A percentile compares a stretch with the other conserved stretches of the same genome.
Evolutionary conservation across 2,329 filamentous ascomycete species (phyloP).

Genomic region (Pleurostoma richardsiae): DNA sequence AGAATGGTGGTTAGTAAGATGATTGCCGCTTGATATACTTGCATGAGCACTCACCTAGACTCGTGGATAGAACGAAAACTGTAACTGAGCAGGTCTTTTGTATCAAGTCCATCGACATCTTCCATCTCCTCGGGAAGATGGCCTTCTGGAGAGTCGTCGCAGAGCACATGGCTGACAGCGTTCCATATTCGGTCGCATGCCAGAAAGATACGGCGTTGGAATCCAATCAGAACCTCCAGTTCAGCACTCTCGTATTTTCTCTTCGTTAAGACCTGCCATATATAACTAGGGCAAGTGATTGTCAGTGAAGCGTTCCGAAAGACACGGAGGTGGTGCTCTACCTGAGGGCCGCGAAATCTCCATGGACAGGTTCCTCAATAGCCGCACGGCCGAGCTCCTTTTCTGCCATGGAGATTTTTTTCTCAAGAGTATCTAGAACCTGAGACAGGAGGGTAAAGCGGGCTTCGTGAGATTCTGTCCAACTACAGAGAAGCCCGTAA

Average conservation of each 20-base stretch:
- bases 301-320: constrained; percentile 17
- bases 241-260: constrained; percentile 30
- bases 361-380: constrained; percentile 62
- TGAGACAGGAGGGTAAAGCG: constrained; percentile 47
- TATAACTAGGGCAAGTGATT: constrained; percentile 22
- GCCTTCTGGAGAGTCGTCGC: constrained; percentile 91
- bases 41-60: constrained; percentile 32
- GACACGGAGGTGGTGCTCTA: constrained; percentile 20
- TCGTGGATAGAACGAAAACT: constrained; percentile 95
- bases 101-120: constrained; percentile 65
- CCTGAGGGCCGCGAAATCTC: constrained; percentile 63
- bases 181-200: constrained; percentile 70
- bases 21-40: too few species aligned
- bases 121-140: constrained; percentile 74
- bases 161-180: constrained; percentile 71
- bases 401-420: constrained; percentile 59
- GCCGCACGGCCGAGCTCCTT: constrained; percentile 63
- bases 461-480: constrained; percentile 37
- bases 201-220: constrained; percentile 52
- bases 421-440: constrained; percentile 58
- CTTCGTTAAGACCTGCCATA: constrained; percentile 46
- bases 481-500: constrained; percentile 63
- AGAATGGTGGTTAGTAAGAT: constrained; percentile 11
- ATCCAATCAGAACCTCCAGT: constrained; percentile 23
- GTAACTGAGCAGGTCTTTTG: constrained; percentile 88